These are phyloP conservation scores for Suillus spraguei DNA, from an alignment of 768 basidiomycete genomes.

Conservation along the genomic window DNA sequence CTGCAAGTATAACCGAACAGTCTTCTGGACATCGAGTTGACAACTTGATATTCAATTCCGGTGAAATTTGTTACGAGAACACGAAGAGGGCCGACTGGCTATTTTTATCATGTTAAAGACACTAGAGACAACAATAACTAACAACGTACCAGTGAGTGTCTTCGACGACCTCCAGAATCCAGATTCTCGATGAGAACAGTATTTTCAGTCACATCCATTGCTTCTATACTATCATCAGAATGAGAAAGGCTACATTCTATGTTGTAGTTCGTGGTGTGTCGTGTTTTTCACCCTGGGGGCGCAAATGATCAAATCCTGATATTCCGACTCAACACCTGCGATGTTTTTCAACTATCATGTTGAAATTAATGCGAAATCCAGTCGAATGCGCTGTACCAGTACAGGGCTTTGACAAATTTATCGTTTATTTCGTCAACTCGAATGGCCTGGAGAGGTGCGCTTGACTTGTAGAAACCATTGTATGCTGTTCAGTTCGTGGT, in stretches of 20 bases:
- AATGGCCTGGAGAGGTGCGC: neutral
- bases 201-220: neutral
- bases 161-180: neutral
- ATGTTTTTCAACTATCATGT: neutral
- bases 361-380: too few species aligned
- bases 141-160: too few species aligned
- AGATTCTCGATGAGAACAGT: neutral
- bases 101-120: neutral
- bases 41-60: too few species aligned
- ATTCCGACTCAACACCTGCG: too few species aligned
- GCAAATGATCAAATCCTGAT: neutral
- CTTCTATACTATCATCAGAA: neutral
- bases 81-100: neutral
- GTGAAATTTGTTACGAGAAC: neutral
- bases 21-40: too few species aligned
- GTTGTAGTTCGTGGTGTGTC: neutral
- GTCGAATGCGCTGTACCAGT: neutral
- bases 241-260: neutral
- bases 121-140: too few species aligned
- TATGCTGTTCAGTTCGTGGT: neutral
- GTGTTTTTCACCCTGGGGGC: neutral
- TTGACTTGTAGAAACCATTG: neutral
- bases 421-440: neutral
- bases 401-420: too few species aligned
- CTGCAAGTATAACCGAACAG: too few species aligned